phyloP scores from a whole-genome alignment of 345 rosid species.

The Carallia pectinifolia region DNA sequence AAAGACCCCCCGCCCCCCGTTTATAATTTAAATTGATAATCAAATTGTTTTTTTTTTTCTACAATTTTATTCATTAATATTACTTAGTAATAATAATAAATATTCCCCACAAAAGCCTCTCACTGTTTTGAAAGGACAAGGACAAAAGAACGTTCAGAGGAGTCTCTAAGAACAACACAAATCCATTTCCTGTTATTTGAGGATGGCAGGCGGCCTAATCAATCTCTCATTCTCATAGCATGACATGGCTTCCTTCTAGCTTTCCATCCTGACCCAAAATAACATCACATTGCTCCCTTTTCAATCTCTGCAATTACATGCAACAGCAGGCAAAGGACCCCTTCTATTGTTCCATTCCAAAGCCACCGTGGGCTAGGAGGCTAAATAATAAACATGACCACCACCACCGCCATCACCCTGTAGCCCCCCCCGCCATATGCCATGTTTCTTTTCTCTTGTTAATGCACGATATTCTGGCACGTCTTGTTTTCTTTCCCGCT shows the following conservation, averaged over 20 bases:
- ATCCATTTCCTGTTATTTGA: neutral
- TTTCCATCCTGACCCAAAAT: neutral
- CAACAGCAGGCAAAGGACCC: no score
- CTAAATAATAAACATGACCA: no score
- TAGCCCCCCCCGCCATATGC: no score
- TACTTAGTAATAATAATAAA: neutral
- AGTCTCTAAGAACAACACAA: neutral
- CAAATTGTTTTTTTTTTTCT: neutral
- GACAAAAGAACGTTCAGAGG: neutral
- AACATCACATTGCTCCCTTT: no score
- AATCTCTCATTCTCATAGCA: slow-evolving; percentile 12
- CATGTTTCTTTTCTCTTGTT: neutral
- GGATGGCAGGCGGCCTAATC: slow-evolving; percentile 4
- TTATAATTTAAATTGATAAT: no score
- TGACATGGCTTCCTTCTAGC: neutral
- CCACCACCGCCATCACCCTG: no score
- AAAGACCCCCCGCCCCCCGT: no score
- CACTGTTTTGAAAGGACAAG: slow-evolving; percentile 6
- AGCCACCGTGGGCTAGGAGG: no score
- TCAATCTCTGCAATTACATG: no score
- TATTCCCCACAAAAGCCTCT: slow-evolving; percentile 19
- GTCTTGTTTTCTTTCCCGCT: neutral
- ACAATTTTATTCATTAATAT: slow-evolving; percentile 6
- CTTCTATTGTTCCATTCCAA: no score
- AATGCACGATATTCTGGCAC: neutral